Base-by-base conservation (phyloP, 2,329 filamentous ascomycete genomes). In the Neoscytalidium dimidiatum region DNA sequence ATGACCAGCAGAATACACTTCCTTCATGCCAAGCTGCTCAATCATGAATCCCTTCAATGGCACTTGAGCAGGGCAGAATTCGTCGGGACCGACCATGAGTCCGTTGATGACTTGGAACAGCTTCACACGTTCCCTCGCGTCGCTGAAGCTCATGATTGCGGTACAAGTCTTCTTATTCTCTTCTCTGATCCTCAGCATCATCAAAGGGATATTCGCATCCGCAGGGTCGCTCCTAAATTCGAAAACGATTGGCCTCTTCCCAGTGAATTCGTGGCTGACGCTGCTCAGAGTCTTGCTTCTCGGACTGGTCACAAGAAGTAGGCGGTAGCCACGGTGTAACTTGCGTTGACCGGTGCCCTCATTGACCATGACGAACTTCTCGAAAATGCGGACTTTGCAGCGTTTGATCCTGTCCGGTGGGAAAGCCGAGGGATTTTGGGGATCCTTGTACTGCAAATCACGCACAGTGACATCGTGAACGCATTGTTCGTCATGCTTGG, bases 371-470 rank as follows among this genome's bases (percentile, higher is more conserved):
- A 85, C 81, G 0, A 86, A 80, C 69, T 85, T 89, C 74, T 96
- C 92, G 71, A 94, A 96, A 3, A 97, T 75, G 7, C 88, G 86
- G 29, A 95, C 79, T 44, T 90, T 88, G 75, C 92, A 96, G 46
- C 86, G 84, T 41, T 86, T 82, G 4, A 93, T 84, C 5, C 90
- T 83, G 26, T 96, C 92, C 52, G 88, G 84, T 4, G 92, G 92
- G 74, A 97, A 97, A 1, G 86, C 83, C 65, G 88, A 85, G 14
- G 90, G 84, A 66, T 90, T 84, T n/a, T 87, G 81, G 1, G 88
- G 84, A 72, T 96, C 92, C 72, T 92, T 89, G 74, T 94, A 95
- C 71, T 94, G 91, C 68, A 96, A 92, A 28, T 89, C 86, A 49
- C 87, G 86, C 8, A 97, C 80, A 1, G 86, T 88, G 7, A 86